A percentile compares a stretch with the other conserved stretches of the same genome.
Evolutionary conservation across 23 red algal genomes (phyloP).

Genomic region (Gracilaria vermiculophylla): DNA sequence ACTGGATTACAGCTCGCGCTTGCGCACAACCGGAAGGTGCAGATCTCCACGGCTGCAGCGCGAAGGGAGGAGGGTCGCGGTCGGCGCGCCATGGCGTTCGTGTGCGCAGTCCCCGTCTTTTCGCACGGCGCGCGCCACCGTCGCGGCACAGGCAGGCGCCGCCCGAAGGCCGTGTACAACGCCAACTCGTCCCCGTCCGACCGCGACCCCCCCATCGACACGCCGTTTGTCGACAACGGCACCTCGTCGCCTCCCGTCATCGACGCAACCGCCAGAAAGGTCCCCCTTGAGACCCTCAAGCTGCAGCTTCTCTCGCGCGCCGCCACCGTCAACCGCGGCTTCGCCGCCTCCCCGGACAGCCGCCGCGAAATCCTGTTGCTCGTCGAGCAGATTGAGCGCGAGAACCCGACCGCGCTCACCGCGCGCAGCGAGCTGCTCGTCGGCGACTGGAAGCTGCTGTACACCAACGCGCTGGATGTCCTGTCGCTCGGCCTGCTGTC

Average conservation of each 20-base stretch:
- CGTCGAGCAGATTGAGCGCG: slow-evolving; percentile 57
- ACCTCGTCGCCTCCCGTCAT: neutral
- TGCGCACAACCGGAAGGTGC: no score
- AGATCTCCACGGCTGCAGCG: no score
- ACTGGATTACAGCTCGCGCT: no score
- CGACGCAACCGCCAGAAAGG: slow-evolving; percentile 9
- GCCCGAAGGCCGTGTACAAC: no score
- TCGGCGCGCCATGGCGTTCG: no score
- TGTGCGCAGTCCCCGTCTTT: no score
- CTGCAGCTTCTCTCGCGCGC: slow-evolving; percentile 1
- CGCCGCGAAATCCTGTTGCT: slow-evolving; percentile 1
- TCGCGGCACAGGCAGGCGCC: no score
- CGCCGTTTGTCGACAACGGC: neutral
- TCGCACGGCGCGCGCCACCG: no score
- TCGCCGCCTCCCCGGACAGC: neutral
- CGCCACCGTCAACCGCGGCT: slow-evolving; percentile 43
- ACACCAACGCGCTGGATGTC: slow-evolving; percentile 66
- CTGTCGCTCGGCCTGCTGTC: slow-evolving; percentile 53
- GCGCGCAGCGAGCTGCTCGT: slow-evolving; percentile 13
- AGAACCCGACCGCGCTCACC: neutral
- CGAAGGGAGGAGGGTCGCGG: no score
- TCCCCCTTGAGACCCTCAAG: slow-evolving; percentile 19
- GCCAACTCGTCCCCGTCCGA: neutral
- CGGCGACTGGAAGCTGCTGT: slow-evolving; percentile 62
- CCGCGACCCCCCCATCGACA: neutral